Evolutionary conservation across 176 grass and related monocot species (phyloP), one percentile per base, ranked within the genome.

Genomic region (Zea mays): DNA sequence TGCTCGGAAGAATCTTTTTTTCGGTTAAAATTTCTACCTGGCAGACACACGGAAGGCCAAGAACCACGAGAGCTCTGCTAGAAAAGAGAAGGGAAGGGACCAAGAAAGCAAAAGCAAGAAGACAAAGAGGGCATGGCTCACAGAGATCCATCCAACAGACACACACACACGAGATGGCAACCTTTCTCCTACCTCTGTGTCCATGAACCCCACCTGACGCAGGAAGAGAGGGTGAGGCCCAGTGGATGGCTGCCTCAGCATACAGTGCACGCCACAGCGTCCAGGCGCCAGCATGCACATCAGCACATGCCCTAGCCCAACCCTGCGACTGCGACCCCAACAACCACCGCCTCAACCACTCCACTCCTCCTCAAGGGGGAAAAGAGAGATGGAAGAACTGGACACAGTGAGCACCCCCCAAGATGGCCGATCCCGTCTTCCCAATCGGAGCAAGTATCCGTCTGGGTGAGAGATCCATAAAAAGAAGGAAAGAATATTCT

Each of bases 171-270:
- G 69, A 36, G 40, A 70, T 58, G 65, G 40, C 65, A 48, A 80
- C 69, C 60, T 82, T 55, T 36, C 70, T 62, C 69, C 70, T n/a
- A 27, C 19, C 76, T 42, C 62, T 20, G 5, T 67, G 12, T 54
- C n/a, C 35, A 41, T 17, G 19, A 65, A 64, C 80, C 71, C 80
- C 71, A 74, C 70, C 42, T 21, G 47, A 74, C 40, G 43, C 56
- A 40, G 45, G 67, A 45, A 45, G 68, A 45, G 68, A 72, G 21
- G 17, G 78, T 36, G 54, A 70, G 65, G 15, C 33, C 77, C 52
- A 71, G 78, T n/a, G 78, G 55, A 81, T 61, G 78, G 45, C 44
- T 73, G 58, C 58, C 69, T 73, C 58, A 57, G n/a, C 63, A 15
- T 8, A 55, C n/a, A 80, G 66, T 68, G 70, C 17, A 57, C 17